A percentile compares a stretch with the other conserved stretches of the same genome.
phyloP scores from a whole-genome alignment of 75 land plant species.

The Sequoiadendron giganteum region DNA sequence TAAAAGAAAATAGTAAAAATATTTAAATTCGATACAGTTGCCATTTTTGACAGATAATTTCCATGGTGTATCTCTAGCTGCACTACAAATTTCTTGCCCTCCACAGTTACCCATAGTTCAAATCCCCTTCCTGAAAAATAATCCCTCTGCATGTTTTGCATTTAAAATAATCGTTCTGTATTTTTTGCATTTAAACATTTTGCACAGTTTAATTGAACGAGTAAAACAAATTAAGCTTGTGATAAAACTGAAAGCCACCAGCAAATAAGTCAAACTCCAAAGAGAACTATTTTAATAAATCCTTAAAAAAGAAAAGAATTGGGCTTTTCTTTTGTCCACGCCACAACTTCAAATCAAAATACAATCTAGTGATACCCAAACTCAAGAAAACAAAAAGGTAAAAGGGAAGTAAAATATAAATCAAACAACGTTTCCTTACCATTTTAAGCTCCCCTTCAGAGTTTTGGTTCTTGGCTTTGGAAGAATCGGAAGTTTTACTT shows the following conservation, averaged over 20 bases:
- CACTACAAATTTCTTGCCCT: not conserved
- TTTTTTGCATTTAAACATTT: not conserved
- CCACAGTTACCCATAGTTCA: not conserved
- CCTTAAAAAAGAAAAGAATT: not conserved
- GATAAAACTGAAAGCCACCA: not conserved
- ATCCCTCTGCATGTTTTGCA: not conserved
- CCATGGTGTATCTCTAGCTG: too few species aligned
- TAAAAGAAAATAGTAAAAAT: too few species aligned
- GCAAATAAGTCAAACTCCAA: not conserved
- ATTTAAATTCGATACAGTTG: not conserved
- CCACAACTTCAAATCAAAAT: not conserved
- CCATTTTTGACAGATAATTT: not conserved
- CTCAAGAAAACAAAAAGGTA: not conserved
- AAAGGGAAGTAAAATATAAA: not conserved
- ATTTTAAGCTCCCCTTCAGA: constrained; percentile 74
- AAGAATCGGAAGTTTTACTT: not conserved
- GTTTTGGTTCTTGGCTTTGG: constrained; percentile 7
- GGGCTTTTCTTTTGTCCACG: not conserved
- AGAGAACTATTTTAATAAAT: not conserved
- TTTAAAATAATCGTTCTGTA: too few species aligned
- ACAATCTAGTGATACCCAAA: not conserved
- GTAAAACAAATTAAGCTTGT: not conserved
- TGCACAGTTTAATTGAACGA: too few species aligned
- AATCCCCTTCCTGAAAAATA: not conserved
- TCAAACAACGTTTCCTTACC: constrained; percentile 31